These are phyloP conservation scores for Penicillium sp. DNA, from an alignment of 2,329 filamentous ascomycete species.

Conservation along the genomic window DNA sequence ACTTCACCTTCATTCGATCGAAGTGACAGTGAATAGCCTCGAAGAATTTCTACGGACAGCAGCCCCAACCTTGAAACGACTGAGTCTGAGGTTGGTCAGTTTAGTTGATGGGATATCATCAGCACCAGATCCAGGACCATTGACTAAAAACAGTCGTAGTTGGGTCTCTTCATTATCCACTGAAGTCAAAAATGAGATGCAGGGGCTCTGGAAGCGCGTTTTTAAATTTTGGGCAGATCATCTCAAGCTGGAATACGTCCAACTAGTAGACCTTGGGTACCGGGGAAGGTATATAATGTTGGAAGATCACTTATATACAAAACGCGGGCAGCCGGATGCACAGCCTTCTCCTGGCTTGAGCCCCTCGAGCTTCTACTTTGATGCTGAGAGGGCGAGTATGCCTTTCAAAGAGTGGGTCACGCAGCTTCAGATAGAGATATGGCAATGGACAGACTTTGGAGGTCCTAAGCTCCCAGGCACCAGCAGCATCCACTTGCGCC, in stretches of 20 bases:
- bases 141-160: not conserved
- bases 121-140: slow-evolving; percentile 2
- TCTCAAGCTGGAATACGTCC: not conserved
- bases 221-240: slow-evolving; percentile 1
- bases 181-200: not conserved
- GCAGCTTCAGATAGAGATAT: slow-evolving; percentile 18
- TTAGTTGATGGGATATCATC: slow-evolving; percentile 4
- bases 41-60: slow-evolving; percentile 3
- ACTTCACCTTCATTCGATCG: slow-evolving; percentile 5
- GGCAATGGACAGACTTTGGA: not conserved
- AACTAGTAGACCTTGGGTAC: not conserved
- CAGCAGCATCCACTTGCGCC: not conserved
- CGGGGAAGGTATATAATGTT: slow-evolving; percentile 1
- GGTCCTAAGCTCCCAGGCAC: not conserved
- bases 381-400: slow-evolving; percentile 1
- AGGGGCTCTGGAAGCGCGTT: not conserved
- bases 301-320: not conserved
- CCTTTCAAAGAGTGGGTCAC: not conserved
- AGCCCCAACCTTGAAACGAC: slow-evolving; percentile 2
- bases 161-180: slow-evolving; percentile 2
- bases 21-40: slow-evolving; percentile 3
- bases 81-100: not conserved
- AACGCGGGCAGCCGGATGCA: slow-evolving; percentile 3
- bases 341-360: not conserved
- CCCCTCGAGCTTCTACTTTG: not conserved